A percentile compares a stretch with the other conserved stretches of the same genome.
phyloP scores from a whole-genome alignment of 495 filamentous ascomycete genomes.

The Trichoderma orchidacearum region DNA sequence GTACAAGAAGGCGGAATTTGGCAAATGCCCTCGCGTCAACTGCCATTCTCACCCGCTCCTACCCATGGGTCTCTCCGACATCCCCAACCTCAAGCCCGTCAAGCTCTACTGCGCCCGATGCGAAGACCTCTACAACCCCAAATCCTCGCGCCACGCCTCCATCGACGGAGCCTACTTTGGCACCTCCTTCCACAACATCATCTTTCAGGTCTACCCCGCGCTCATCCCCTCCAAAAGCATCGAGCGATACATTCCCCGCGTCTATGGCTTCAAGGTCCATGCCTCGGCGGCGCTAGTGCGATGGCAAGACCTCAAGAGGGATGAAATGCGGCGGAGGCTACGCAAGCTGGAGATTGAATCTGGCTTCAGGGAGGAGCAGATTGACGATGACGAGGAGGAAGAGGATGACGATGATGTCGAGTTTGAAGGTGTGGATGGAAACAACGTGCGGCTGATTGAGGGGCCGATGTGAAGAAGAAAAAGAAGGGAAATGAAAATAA shows the following conservation, averaged over 20 bases:
- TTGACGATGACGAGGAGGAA: conserved; percentile 24
- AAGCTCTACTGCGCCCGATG: conserved; percentile 95
- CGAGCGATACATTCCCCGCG: conserved; percentile 73
- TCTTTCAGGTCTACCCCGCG: conserved; percentile 94
- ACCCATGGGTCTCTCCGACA: conserved; percentile 83
- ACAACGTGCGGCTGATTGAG: conserved; percentile 7
- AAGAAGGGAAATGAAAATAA: background rate
- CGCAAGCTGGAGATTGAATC: conserved; percentile 45
- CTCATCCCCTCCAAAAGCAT: conserved; percentile 73
- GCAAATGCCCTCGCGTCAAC: conserved; percentile 92
- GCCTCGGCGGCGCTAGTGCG: conserved; percentile 73
- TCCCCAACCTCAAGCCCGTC: conserved; percentile 70
- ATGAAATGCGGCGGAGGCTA: conserved; percentile 60
- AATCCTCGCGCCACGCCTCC: conserved; percentile 84
- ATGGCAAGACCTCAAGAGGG: conserved; percentile 75
- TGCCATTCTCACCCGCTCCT: conserved; percentile 85
- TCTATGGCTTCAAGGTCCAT: conserved; percentile 93
- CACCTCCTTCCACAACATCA: conserved; percentile 94
- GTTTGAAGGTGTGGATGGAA: conserved; percentile 19
- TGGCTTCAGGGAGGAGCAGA: conserved; percentile 39
- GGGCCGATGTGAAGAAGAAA: background rate
- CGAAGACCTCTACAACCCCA: conserved; percentile 98
- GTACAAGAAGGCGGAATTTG: conserved; percentile 96
- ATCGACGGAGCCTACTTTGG: conserved; percentile 99
- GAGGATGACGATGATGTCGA: conserved; percentile 26